Evolutionary conservation across 1,139 yeast species (phyloP).

Genomic region (Taphrina flavorubra): DNA sequence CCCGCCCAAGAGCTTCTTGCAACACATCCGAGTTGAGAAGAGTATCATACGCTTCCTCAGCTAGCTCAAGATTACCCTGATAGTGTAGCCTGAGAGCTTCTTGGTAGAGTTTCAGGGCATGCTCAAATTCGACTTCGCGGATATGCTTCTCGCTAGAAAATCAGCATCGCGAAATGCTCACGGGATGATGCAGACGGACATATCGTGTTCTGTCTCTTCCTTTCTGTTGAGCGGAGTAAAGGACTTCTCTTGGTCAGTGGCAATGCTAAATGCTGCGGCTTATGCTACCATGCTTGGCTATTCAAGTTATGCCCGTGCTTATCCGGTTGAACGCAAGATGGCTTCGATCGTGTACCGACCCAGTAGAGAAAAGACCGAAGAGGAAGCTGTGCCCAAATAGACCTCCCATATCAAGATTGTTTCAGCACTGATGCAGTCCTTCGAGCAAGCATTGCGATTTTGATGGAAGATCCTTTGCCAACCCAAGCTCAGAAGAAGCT

Average conservation of each 20-base stretch:
- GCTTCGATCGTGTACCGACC: too few species aligned
- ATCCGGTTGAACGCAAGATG: too few species aligned
- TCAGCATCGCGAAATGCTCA: not conserved
- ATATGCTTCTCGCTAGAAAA: slow-evolving; percentile 23
- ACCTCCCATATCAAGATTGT: too few species aligned
- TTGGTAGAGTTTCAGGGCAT: slow-evolving; percentile 78
- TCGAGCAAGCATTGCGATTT: too few species aligned
- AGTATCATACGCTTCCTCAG: slow-evolving; percentile 64
- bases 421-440: too few species aligned
- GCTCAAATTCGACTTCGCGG: slow-evolving; percentile 65
- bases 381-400: too few species aligned
- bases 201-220: slow-evolving; percentile 38
- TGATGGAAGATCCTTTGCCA: too few species aligned
- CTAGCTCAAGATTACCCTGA: slow-evolving; percentile 56
- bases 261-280: not conserved
- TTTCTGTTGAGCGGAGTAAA: slow-evolving; percentile 33
- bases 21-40: slow-evolving; percentile 73
- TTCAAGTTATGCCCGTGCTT: slow-evolving; percentile 1
- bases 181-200: slow-evolving; percentile 9
- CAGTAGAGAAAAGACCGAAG: too few species aligned
- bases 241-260: slow-evolving; percentile 6
- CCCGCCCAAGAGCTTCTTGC: slow-evolving; percentile 46
- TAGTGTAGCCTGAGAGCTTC: slow-evolving; percentile 70
- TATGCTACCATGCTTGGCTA: not conserved
- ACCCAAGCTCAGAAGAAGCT: too few species aligned